Base-by-base conservation (phyloP, 495 filamentous ascomycete species). In the Lasiosphaeris hirsuta region DNA sequence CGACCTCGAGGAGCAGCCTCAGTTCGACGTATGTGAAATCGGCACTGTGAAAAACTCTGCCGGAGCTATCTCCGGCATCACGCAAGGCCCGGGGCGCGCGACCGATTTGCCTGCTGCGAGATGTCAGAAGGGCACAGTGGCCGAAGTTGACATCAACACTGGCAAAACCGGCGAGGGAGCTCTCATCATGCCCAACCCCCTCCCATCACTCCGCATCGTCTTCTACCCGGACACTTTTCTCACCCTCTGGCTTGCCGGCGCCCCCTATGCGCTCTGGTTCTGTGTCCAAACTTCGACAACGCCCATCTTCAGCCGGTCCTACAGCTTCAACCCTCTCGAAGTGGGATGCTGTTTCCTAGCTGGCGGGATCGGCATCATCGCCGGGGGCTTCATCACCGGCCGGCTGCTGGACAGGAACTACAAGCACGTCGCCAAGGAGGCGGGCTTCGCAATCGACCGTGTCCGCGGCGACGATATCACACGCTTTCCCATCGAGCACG, bases 281-380 rank as follows among this genome's bases (percentile, higher is more conserved):
- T 51, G 54, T 9, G 50, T 71, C 33, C 42, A 54, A 30, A 52
- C 72, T n/a, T 64, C 72, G 1, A 73, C 77, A n/a, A 73, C 77
- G 0, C 67, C 65, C 37, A 73, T 78, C n/a, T 78, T 66, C 53
- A 57, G 62, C 10, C 66, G 70, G 0, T 51, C 73, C 4, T 83
- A 82, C 61, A 66, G 66, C 11, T 72, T 78, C 33, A 65, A 80
- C 53, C 78, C 79, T 44, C 67, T 83, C 18, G 62, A 79, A 18
- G 62, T 82, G 37, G 80, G 80, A n/a, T 65, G 80, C 1, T 74
- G 72, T 50, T 82, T 76, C 36, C 70, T 81, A 7, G 70, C 80
- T 4, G 71, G 78, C 37, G 75, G 74, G 0, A 54, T 73, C 0
- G 78, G 79, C 15, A 72, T 63, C 30, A 63, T 60, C 37, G 13